phyloP scores from a whole-genome alignment of 2,329 filamentous ascomycete species.

The Hymenoscyphus linearis region DNA sequence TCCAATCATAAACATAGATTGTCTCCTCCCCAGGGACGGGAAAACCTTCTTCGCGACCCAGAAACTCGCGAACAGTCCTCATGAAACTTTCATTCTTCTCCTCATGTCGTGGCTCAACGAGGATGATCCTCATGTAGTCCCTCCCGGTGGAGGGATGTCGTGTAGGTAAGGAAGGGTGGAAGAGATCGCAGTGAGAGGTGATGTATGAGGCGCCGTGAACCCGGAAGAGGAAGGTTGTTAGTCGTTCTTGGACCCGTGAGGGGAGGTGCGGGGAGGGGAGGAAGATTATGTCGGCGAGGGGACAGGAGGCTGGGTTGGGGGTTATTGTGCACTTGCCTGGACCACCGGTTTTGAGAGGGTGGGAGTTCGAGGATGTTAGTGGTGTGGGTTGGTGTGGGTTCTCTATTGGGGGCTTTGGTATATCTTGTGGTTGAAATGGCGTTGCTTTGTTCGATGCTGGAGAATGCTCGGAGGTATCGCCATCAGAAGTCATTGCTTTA shows the following conservation, averaged over 20 bases:
- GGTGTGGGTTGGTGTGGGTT: background rate
- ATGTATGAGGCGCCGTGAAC: slow-evolving; percentile 20
- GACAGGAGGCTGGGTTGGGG: slow-evolving; percentile 7
- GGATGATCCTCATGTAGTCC: slow-evolving; percentile 29
- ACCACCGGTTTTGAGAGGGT: slow-evolving; percentile 1
- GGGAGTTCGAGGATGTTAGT: background rate
- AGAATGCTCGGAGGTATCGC: background rate
- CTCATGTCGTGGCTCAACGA: slow-evolving; percentile 34
- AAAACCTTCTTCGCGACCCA: no score
- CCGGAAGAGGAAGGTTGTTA: slow-evolving; percentile 21
- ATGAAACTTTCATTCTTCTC: no score
- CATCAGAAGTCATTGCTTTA: background rate
- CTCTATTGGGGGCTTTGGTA: background rate
- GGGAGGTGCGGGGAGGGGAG: slow-evolving; percentile 26
- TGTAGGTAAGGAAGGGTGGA: slow-evolving; percentile 14
- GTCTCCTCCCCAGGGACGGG: no score
- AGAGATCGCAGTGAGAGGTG: slow-evolving; percentile 12
- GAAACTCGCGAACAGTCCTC: no score
- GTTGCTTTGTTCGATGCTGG: background rate
- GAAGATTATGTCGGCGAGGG: slow-evolving; percentile 19
- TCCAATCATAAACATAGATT: no score
- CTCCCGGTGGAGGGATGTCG: slow-evolving; percentile 17
- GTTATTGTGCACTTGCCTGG: slow-evolving; percentile 16
- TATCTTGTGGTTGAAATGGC: background rate
- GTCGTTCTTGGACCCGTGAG: background rate